phyloP scores from a whole-genome alignment of 208 protist species.

The Acanthamoeba culbertsoni region DNA sequence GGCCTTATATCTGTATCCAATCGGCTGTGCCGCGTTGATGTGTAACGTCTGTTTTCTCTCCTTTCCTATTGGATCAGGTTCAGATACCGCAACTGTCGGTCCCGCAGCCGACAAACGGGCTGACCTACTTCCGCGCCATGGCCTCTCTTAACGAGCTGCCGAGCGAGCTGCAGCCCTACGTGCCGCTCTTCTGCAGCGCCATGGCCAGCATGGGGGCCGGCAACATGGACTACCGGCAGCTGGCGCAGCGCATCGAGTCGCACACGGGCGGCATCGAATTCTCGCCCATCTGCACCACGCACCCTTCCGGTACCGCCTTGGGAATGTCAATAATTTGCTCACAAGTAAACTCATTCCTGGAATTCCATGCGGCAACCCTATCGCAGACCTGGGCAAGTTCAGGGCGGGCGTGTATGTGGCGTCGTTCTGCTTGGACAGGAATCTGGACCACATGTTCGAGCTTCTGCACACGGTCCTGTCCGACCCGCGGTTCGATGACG shows the following conservation, averaged over 20 bases:
- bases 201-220: constrained; percentile 55
- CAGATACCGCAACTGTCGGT: constrained; percentile 7
- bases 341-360: neutral
- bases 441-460: constrained; percentile 57
- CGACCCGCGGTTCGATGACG: constrained; percentile 22
- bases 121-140: constrained; percentile 39
- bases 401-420: neutral
- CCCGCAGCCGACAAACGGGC: constrained; percentile 54
- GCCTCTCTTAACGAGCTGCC: neutral
- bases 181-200: constrained; percentile 38
- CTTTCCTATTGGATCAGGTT: neutral
- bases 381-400: neutral
- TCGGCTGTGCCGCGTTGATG: neutral
- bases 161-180: constrained; percentile 45
- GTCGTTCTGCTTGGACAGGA: constrained; percentile 48
- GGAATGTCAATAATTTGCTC: neutral
- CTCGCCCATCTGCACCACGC: neutral
- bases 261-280: constrained; percentile 61
- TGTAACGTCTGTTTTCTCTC: neutral
- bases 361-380: too few relatives aligned
- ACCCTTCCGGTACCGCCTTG: constrained; percentile 12
- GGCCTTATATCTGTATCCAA: too few relatives aligned
- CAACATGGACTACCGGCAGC: constrained; percentile 52
- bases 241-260: constrained; percentile 37
- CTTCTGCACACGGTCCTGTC: constrained; percentile 11